Evolutionary conservation across 495 filamentous ascomycete genomes (phyloP), one percentile per base, ranked within the genome.

Genomic region (Glarea lozoyensis): DNA sequence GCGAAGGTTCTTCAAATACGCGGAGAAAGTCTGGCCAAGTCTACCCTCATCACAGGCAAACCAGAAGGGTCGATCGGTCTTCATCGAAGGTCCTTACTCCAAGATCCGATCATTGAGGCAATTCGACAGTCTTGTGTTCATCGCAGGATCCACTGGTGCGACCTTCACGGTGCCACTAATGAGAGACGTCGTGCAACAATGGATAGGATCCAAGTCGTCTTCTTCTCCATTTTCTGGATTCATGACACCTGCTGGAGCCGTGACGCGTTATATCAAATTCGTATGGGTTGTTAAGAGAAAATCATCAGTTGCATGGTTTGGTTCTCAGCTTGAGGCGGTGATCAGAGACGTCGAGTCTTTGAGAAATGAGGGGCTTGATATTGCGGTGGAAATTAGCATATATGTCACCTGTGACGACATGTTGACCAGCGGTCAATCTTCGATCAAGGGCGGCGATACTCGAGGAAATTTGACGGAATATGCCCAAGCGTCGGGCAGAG

Each of bases 281-380:
- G 59, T 82, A 6, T 86, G 82, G 81, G 72, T 82, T n/a, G 66
- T 84, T 43, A 81, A 79, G 48, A 67, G 65, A 10, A 58, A 63
- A 3, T 60, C 63, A 1, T 72, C 81, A 36, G 43, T 78, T 9
- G 57, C 35, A 10, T 81, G 75, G 68, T 78, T 78, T 42, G 60
- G 65, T 11, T 45, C 50, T 2, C 65, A 75, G 53, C 59, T 84
- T 6, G 55, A 61, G 5, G 53, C 58, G 4, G 66, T 70, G 0
- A 43, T 67, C 18, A 47, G 55, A 18, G 69, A 70, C 20, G 60
- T 73, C 36, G 41, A 45, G 4, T 13, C 35, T 7, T 29, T 53
- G 12, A 37, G 37, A 9, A 49, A 62, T 13, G 49, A 52, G 19
- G 52, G 62, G 10, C 34, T 59, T 16, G 48, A 67, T 29, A 55